Percentiles rank a stretch among this genome's conserved stretches.
These are phyloP conservation scores for Ramichloridium luteum DNA, from an alignment of 2,329 filamentous ascomycete species.

Conservation along the genomic window DNA sequence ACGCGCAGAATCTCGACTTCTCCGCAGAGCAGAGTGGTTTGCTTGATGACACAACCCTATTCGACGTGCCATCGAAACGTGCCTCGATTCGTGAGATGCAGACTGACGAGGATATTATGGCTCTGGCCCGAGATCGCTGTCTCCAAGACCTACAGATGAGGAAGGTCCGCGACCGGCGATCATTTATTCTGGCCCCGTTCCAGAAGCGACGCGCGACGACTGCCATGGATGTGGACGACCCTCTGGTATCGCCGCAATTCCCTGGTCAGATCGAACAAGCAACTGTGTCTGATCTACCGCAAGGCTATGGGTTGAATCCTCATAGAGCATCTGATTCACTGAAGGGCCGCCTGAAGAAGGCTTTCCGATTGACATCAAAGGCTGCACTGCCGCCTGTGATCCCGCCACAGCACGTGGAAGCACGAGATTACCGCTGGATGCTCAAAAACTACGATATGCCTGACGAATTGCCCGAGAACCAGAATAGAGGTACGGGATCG, in stretches of 20 bases:
- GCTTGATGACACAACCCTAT: no score
- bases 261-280: no score
- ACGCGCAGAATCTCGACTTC: no score
- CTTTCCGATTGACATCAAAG: conserved; percentile 37
- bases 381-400: conserved; percentile 21
- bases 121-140: conserved; percentile 27
- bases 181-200: conserved; percentile 33
- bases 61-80: no score
- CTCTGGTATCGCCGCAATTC: conserved; percentile 5
- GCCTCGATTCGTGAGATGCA: conserved; percentile 15
- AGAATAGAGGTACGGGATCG: no score
- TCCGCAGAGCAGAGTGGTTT: no score
- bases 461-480: no score
- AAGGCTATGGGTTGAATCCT: no score
- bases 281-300: no score
- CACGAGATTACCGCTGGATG: conserved; percentile 21
- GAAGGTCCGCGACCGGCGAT: conserved; percentile 30
- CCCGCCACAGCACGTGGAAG: conserved; percentile 40
- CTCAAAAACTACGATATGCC: conserved; percentile 9
- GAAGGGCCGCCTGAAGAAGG: conserved; percentile 47
- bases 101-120: conserved; percentile 17
- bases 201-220: conserved; percentile 26
- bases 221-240: conserved; percentile 3
- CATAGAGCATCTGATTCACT: conserved; percentile 44
- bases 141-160: conserved; percentile 31